A percentile compares a stretch with the other conserved stretches of the same genome.
Evolutionary conservation across 495 filamentous ascomycete species (phyloP).

Genomic region (Extremus antarcticus): DNA sequence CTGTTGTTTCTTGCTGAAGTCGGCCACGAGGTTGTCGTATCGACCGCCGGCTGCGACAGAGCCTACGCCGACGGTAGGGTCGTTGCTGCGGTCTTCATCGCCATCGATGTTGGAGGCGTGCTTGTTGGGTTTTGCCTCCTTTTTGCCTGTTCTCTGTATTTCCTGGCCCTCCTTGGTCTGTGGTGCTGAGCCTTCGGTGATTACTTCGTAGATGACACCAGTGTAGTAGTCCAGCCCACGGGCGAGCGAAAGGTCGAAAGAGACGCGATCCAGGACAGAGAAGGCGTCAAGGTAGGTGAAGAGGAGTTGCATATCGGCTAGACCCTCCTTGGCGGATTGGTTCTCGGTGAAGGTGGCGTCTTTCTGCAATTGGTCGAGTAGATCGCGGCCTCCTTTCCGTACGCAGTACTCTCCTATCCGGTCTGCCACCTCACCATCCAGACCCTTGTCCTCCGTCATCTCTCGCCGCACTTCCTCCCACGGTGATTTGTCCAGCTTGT

Average conservation of each 20-base stretch:
- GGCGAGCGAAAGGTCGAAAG: conserved; percentile 73
- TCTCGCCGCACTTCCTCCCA: conserved; percentile 86
- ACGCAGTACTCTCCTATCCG: conserved; percentile 74
- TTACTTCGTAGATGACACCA: conserved; percentile 83
- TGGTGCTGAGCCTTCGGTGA: conserved; percentile 74
- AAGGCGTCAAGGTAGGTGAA: conserved; percentile 75
- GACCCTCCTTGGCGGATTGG: conserved; percentile 58
- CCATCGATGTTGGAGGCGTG: conserved; percentile 14
- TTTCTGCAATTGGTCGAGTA: conserved; percentile 52
- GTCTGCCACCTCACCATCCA: conserved; percentile 63
- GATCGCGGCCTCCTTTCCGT: conserved; percentile 54
- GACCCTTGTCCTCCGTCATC: conserved; percentile 87
- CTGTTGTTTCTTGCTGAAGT: conserved; percentile 75
- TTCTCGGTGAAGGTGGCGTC: conserved; percentile 58
- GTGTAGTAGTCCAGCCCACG: conserved; percentile 92
- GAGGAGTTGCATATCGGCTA: conserved; percentile 71
- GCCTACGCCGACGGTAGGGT: conserved; percentile 73
- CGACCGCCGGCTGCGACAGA: conserved; percentile 83
- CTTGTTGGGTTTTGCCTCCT: conserved; percentile 40
- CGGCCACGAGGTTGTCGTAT: conserved; percentile 87
- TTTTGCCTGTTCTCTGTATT: conserved; percentile 39
- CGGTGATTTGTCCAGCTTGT: conserved; percentile 85
- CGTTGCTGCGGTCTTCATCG: conserved; percentile 74
- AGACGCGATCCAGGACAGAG: conserved; percentile 55
- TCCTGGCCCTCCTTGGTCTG: conserved; percentile 39